These are phyloP conservation scores for Colletotrichum sansevieriae DNA, from an alignment of 2,329 filamentous ascomycete species.

Conservation along the genomic window DNA sequence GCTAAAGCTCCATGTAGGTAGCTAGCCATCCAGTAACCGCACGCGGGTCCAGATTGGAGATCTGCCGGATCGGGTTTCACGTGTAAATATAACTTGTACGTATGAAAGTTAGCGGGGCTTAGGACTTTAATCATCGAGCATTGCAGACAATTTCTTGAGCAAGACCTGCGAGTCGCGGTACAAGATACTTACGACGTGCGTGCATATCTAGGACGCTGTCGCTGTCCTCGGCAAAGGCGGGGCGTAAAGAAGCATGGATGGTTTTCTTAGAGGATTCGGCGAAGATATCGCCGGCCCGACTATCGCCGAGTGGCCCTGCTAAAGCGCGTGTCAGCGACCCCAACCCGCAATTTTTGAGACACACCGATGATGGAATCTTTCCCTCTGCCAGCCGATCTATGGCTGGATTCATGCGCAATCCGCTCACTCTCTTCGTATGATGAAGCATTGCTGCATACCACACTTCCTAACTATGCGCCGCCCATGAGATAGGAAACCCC, in stretches of 20 bases:
- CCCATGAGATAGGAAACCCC: constrained; percentile 36
- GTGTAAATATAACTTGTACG: neutral
- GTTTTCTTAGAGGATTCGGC: constrained; percentile 5
- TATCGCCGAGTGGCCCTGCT: constrained; percentile 31
- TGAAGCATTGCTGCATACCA: constrained; percentile 26
- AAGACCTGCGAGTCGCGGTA: neutral
- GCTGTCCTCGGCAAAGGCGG: constrained; percentile 20
- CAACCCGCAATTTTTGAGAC: constrained; percentile 32
- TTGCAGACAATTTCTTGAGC: neutral
- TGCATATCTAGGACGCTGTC: neutral
- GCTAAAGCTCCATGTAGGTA: neutral
- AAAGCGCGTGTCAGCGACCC: constrained; percentile 13
- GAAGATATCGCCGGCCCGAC: constrained; percentile 29
- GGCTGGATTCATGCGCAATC: constrained; percentile 22
- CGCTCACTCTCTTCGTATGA: constrained; percentile 27
- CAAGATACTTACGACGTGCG: neutral
- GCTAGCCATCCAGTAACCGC: neutral
- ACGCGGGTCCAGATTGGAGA: neutral
- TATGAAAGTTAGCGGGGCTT: neutral
- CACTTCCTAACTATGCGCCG: constrained; percentile 36
- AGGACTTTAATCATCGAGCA: neutral
- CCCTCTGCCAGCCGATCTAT: constrained; percentile 2
- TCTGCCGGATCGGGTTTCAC: neutral
- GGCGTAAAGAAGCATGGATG: neutral
- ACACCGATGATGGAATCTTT: constrained; percentile 36